Percentiles rank a stretch among this genome's conserved stretches.
These are phyloP conservation scores for Pseudotulostoma volvatum DNA, from an alignment of 495 filamentous ascomycete genomes.

Conservation along the genomic window DNA sequence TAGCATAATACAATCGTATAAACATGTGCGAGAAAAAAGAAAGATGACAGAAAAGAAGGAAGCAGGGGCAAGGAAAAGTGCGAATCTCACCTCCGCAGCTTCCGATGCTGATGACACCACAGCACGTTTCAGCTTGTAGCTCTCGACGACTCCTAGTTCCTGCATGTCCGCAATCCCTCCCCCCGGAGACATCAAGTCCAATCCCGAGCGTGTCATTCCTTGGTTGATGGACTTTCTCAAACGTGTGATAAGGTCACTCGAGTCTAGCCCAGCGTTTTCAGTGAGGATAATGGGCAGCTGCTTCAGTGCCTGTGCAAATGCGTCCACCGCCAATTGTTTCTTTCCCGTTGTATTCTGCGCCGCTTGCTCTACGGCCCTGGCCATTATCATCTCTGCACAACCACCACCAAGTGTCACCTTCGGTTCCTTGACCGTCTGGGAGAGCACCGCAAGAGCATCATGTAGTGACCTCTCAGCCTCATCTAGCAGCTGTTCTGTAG, in stretches of 20 bases:
- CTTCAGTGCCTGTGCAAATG: constrained; percentile 74
- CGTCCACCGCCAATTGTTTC: constrained; percentile 83
- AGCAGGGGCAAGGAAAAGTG: neutral
- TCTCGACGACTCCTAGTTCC: constrained; percentile 91
- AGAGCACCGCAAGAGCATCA: constrained; percentile 90
- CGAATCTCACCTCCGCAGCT: constrained; percentile 69
- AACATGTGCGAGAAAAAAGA: neutral
- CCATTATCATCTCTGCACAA: constrained; percentile 97
- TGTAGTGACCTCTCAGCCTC: constrained; percentile 93
- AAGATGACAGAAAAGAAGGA: neutral
- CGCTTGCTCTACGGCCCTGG: constrained; percentile 88
- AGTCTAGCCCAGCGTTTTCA: constrained; percentile 93
- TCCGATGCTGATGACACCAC: constrained; percentile 91
- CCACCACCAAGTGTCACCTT: constrained; percentile 88
- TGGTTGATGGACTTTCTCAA: constrained; percentile 87
- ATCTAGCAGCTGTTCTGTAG: constrained; percentile 90
- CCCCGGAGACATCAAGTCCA: constrained; percentile 78
- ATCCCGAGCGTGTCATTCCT: constrained; percentile 76
- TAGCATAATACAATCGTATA: constrained; percentile 1
- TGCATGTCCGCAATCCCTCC: constrained; percentile 95
- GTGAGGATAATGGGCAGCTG: constrained; percentile 94
- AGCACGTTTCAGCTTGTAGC: constrained; percentile 94
- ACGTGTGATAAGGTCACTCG: constrained; percentile 79
- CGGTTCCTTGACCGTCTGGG: constrained; percentile 90
- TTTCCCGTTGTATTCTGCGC: constrained; percentile 91